Conservation (phyloP, 768 basidiomycete species). For the Phanerochaete carnosa region DNA sequence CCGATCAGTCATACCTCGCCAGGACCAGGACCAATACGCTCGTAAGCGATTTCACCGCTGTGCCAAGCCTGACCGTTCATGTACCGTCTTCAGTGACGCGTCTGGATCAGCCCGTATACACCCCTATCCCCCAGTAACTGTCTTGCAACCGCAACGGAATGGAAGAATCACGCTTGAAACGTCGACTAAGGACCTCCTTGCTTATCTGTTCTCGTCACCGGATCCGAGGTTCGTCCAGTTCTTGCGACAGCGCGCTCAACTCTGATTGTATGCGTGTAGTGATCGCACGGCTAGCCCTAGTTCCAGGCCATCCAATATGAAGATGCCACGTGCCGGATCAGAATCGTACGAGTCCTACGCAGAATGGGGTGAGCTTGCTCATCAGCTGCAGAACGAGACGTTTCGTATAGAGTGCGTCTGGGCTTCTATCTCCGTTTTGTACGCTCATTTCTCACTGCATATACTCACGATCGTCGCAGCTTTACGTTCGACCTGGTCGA, state of each 20-base stretch:
- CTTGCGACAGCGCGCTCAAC: neutral
- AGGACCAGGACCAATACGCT: conserved; percentile 13
- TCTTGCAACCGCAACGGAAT: conserved; percentile 16
- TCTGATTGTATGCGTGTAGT: neutral
- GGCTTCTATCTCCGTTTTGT: neutral
- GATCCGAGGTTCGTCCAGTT: conserved; percentile 38
- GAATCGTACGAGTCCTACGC: conserved; percentile 40
- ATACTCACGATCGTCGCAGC: conserved; percentile 36
- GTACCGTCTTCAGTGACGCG: neutral
- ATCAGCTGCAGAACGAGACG: conserved; percentile 64
- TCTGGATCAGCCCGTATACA: conserved; percentile 9
- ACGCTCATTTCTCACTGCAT: neutral
- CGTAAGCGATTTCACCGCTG: conserved; percentile 6
- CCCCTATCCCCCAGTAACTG: conserved; percentile 17
- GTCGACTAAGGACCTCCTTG: conserved; percentile 62
- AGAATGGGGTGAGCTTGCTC: conserved; percentile 73
- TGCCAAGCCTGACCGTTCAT: neutral
- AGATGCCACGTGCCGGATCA: conserved; percentile 10
- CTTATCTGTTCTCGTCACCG: conserved; percentile 74
- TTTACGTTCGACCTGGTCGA: conserved; percentile 92
- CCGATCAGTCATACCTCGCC: conserved; percentile 1
- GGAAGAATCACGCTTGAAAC: conserved; percentile 47
- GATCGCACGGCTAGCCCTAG: neutral
- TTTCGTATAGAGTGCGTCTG: conserved; percentile 80
- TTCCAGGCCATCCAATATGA: conserved; percentile 6